Evolutionary conservation across 2,329 filamentous ascomycete genomes (phyloP), one percentile per base, ranked within the genome.

Genomic region (Shiraia sp.): DNA sequence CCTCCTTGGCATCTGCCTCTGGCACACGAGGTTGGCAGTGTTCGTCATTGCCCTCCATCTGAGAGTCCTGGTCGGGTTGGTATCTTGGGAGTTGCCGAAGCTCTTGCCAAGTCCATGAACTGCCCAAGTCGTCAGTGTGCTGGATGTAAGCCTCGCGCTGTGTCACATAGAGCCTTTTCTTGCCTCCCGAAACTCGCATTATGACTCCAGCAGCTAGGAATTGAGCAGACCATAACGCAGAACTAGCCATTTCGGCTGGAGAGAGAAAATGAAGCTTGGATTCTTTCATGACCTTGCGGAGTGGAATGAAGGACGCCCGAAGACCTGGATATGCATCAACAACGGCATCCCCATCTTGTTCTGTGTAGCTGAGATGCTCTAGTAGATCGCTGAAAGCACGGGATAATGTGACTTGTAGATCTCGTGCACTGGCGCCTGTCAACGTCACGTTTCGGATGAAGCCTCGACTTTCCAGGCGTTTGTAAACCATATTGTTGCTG

Each of bases 131-230:
- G 23, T 75, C 69, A 10, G 72, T 65, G 47, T 83, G 79, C 59
- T 92, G 88, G 2, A 88, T 70, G 51, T 92, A 92, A 1, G 85
- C 85, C 52, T 87, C 83, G 3, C 84, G 80, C 44, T 88, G 85
- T 1, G 88, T 92, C 43, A 91, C 77, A 68, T 87, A 92, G 10
- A 92, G 77, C 7, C 87, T 79, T 47, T 83, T 82, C 49, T 75
- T 68, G 7, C 74, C 74, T 16, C 79, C 77, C 8, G 80, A 77
- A 22, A 82, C 78, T 57, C 85, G 82, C 87, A 91, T 91, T 57
- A 88, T 79, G 26, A 90, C 80, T 33, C 80, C 82, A 2, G 85
- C 83, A 35, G 77, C 77, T 19, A 92, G 75, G 49, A 91, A 91
- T 8, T 80, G 75, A 2, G 84, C 80, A 36, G 83, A 81, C 88